Conservation (phyloP, 2,329 filamentous ascomycete genomes). For the Coniochaeta prunicola region DNA sequence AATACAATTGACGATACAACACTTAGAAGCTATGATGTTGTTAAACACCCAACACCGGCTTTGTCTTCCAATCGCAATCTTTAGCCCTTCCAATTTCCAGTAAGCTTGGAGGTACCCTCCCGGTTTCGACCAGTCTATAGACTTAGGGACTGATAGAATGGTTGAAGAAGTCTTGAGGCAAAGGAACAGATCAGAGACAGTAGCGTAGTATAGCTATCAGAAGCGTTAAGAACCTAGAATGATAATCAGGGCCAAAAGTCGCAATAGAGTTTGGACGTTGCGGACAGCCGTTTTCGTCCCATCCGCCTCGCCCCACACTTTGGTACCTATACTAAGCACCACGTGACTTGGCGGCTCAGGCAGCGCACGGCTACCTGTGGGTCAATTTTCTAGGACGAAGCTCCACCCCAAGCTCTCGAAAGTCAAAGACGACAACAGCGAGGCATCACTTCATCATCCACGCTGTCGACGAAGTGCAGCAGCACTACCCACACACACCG, state of each 20-base stretch:
- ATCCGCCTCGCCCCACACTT: not conserved
- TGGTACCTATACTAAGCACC: not conserved
- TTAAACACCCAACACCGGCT: not conserved
- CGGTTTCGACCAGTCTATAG: not conserved
- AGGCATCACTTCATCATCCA: not conserved
- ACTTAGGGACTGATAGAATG: not conserved
- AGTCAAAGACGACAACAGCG: not conserved
- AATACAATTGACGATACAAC: not conserved
- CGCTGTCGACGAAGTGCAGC: not conserved
- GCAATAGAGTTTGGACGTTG: not conserved
- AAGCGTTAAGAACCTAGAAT: no score
- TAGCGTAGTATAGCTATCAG: no score
- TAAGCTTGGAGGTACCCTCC: not conserved
- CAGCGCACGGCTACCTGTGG: not conserved
- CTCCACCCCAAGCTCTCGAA: not conserved
- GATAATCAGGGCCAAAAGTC: not conserved
- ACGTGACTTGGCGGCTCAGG: not conserved
- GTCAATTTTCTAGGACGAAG: not conserved
- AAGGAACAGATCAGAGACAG: no score
- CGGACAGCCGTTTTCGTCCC: not conserved
- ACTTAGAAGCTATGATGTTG: not conserved
- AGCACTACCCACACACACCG: slow-evolving; percentile 5
- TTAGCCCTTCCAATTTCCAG: not conserved
- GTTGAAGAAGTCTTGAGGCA: not conserved
- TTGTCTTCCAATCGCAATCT: not conserved